Evolutionary conservation across 352 stramenopile species (phyloP), one percentile per base, ranked within the genome.

Genomic region (Globisporangium cylindrosporum): DNA sequence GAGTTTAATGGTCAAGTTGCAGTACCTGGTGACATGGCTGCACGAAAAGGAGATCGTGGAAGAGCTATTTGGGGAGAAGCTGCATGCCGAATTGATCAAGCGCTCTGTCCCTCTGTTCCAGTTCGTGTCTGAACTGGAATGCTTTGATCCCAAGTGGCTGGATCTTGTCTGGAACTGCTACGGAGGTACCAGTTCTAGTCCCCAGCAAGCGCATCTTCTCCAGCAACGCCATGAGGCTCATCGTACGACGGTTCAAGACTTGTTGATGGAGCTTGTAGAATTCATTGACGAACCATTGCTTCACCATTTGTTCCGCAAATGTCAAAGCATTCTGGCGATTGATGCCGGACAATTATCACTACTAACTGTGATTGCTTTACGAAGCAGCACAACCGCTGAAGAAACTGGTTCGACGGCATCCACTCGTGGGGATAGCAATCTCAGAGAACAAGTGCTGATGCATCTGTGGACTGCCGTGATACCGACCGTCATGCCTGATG

Each of bases 41-140:
- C 65, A 78, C 12, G 68, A 82, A 6, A 79, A 79, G 29, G 56
- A 68, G 20, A 12, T 94, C 15, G 60, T 91, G 29, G 73, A 80
- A 7, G 68, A 86, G 36, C 62, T 94, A 0, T 82, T 94, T 6
- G 84, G 84, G 2, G 77, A 85, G 18, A 88, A 79, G 25, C 84
- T 89, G 38, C 86, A 94, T 59, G 73, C 82, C 0, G 84, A 94
- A 55, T 68, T 94, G 6, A 71, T 94, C 57, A 92, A 92, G 55
- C 72, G 86, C 6, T 79, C 73, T 0, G 73, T 75, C 0, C 78
- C 86, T 1, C 54, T 94, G n/a, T 85, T 92, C 25, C 81, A 84
- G 27, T 91, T 92, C 54, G 73, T 69, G 6, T 75, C 72, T 4
- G 71, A 77, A 34, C 46, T 84, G 15, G 75, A 80, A 43, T 67